Conservation (phyloP, 1,139 yeast species). For the Sugiyamaella sp. region DNA sequence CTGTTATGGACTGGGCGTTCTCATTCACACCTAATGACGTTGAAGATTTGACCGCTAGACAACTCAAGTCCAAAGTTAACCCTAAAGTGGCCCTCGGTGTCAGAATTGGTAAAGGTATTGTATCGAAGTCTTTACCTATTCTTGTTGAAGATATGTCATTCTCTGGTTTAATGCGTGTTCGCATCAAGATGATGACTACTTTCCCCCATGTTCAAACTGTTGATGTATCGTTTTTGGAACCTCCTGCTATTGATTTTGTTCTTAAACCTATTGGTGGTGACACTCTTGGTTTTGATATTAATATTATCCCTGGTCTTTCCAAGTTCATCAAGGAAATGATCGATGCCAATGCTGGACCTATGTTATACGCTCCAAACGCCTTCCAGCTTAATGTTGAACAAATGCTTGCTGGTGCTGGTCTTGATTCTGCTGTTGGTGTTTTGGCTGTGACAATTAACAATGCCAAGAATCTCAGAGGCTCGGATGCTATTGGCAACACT, state of each 20-base stretch:
- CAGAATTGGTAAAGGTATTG: conserved; percentile 47
- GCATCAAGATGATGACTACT: conserved; percentile 84
- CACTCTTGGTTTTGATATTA: conserved; percentile 82
- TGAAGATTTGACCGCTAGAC: conserved; percentile 81
- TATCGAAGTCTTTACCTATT: conserved; percentile 46
- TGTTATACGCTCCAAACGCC: conserved; percentile 84
- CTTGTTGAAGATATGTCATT: conserved; percentile 54
- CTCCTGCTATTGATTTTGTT: conserved; percentile 85
- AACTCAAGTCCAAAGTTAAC: conserved; percentile 78
- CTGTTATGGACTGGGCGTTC: conserved; percentile 92
- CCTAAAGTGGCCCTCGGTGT: conserved; percentile 59
- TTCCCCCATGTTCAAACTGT: conserved; percentile 94
- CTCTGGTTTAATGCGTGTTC: conserved; percentile 71
- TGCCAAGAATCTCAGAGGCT: conserved; percentile 70
- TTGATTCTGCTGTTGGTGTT: conserved; percentile 85
- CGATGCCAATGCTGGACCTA: conserved; percentile 82
- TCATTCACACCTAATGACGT: conserved; percentile 89
- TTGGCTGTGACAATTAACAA: conserved; percentile 66
- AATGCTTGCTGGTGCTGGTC: conserved; percentile 79
- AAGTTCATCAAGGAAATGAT: conserved; percentile 84
- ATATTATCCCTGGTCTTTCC: conserved; percentile 81
- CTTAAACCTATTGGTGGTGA: conserved; percentile 76
- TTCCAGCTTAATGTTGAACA: conserved; percentile 92
- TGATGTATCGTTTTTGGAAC: conserved; percentile 78
- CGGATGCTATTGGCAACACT: conserved; percentile 70